These are phyloP conservation scores for Chlamydomonas reinhardtii DNA, from an alignment of 163 green algal genomes.

Conservation along the genomic window DNA sequence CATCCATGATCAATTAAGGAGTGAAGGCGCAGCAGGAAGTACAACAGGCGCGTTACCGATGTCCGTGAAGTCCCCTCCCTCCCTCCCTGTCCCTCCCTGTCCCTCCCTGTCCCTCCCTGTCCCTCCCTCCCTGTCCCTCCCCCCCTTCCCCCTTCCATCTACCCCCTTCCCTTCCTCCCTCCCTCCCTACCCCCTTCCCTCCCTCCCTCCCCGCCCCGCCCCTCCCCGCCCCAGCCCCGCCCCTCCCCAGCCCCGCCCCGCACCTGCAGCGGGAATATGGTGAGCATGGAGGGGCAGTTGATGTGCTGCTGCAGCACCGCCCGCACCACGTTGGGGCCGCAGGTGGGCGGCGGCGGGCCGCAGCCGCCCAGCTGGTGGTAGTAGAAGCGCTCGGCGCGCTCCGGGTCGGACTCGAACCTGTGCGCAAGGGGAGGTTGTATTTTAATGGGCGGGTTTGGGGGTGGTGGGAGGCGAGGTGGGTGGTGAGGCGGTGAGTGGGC, in stretches of 20 bases:
- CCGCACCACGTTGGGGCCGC: constrained; percentile 81
- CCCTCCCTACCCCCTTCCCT: too few relatives aligned
- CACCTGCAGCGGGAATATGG: constrained; percentile 93
- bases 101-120: too few relatives aligned
- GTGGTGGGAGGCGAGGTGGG: background rate
- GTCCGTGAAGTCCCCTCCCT: too few relatives aligned
- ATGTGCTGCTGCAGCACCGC: constrained; percentile 92
- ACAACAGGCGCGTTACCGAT: too few relatives aligned
- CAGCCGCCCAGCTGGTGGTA: constrained; percentile 66
- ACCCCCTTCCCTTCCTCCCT: too few relatives aligned
- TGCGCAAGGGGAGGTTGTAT: background rate
- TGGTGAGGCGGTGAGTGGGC: background rate
- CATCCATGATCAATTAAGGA: too few relatives aligned
- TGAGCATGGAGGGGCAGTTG: constrained; percentile 79
- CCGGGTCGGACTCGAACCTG: constrained; percentile 88
- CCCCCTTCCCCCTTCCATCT: too few relatives aligned
- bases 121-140: too few relatives aligned
- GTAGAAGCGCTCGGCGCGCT: constrained; percentile 83
- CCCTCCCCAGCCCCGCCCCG: background rate
- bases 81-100: too few relatives aligned
- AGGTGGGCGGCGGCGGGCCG: constrained; percentile 61
- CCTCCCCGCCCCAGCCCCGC: too few relatives aligned
- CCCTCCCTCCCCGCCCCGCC: too few relatives aligned
- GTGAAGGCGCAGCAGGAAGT: too few relatives aligned
- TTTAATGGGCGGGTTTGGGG: background rate